These are phyloP conservation scores for Pelargonium australe DNA, from an alignment of 441 rosid genomes.

Conservation along the genomic window DNA sequence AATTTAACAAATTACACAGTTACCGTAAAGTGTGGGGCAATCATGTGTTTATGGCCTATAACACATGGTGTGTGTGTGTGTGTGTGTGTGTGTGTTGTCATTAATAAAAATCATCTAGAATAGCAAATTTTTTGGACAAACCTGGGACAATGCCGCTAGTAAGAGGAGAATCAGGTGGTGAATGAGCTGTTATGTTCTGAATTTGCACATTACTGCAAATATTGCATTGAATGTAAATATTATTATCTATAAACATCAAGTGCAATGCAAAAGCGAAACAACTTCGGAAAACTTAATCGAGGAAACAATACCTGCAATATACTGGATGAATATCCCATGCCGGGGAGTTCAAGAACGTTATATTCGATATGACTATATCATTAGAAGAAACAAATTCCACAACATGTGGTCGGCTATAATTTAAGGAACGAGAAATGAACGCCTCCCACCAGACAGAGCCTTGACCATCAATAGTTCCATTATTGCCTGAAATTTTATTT, in stretches of 20 bases:
- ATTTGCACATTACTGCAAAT: constrained; percentile 52
- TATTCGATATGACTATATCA: constrained; percentile 53
- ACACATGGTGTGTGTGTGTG: too few relatives aligned
- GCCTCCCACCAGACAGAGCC: constrained; percentile 88
- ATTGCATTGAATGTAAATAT: not conserved
- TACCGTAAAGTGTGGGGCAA: too few relatives aligned
- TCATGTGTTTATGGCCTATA: too few relatives aligned
- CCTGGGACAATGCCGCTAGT: constrained; percentile 86
- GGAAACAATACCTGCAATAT: constrained; percentile 55
- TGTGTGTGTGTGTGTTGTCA: too few relatives aligned
- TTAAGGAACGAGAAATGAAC: constrained; percentile 53
- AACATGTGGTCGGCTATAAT: constrained; percentile 80
- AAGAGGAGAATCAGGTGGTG: constrained; percentile 52
- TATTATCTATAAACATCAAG: not conserved
- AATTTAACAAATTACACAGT: too few relatives aligned
- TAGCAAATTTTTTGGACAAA: constrained; percentile 16
- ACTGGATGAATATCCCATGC: constrained; percentile 80
- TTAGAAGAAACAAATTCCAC: constrained; percentile 65
- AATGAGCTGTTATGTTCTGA: constrained; percentile 50
- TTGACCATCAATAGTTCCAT: constrained; percentile 88
- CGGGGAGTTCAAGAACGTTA: constrained; percentile 77
- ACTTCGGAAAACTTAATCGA: not conserved
- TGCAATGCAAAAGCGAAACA: not conserved
- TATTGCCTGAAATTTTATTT: constrained; percentile 44
- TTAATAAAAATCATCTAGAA: too few relatives aligned